Base-by-base conservation (phyloP, 2,329 filamentous ascomycete species). In the Thermothelomyces thermophilus region DNA sequence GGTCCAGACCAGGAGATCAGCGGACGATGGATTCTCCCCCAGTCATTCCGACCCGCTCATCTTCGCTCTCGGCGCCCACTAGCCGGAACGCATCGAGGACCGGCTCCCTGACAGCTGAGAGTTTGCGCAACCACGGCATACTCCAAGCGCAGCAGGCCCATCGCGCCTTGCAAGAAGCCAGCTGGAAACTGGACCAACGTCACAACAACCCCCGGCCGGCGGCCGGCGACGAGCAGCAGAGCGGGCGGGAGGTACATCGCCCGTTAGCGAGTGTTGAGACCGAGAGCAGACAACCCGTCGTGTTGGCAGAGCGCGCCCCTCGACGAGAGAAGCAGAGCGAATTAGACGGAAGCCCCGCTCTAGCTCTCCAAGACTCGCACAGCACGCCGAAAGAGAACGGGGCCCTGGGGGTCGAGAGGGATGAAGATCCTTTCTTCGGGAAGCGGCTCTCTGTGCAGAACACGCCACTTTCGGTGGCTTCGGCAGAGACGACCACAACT, bases 11-110 rank as follows among this genome's bases (percentile, higher is more conserved):
- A 1, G 67, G 66, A 2, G 74, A 79, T 48, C 71, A 75, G 56
- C 71, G 76, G 22, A 83, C 79, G 0, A 77, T 82, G 48, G 80
- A 83, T 62, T 81, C 73, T 50, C 76, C 80, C 9, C 81, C 80
- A 9, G 66, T 68, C 7, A 73, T 83, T 28, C 80, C 80, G 1
- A 62, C 68, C 30, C 73, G 80, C 37, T 74, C 74, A 35, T 83
- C 81, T 1, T 84, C 80, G 13, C 67, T 83, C 7, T 84, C 81
- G 3, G 80, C 80, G 1, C 77, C 79, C 2, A 82, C 79, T 1
- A 84, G 79, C 60, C 72, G 77, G 35, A 80, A 80, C 56, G 68
- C 63, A 5, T 80, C 76, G 10, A 68, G 77, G 26, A 68, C 74
- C 9, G 73, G 70, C 3, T 83, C 80, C 0, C 61, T 83, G 50